Evolutionary conservation across 2,329 filamentous ascomycete genomes (phyloP).

Genomic region (Thermomyces lanuginosus): DNA sequence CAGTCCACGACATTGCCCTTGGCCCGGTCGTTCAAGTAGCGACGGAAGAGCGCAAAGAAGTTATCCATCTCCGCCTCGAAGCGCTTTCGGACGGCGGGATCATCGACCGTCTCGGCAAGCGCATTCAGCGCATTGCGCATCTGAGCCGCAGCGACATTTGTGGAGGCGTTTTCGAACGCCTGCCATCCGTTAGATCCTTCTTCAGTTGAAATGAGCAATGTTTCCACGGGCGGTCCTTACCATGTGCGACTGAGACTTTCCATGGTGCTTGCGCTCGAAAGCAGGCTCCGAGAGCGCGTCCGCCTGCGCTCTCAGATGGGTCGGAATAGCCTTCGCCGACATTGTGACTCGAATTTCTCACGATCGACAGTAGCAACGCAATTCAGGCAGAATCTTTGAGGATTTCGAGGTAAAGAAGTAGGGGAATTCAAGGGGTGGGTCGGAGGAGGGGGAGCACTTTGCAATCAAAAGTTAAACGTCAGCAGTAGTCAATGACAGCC

Average conservation of each 20-base stretch:
- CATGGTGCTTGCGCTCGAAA: slow-evolving; percentile 34
- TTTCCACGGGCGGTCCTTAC: slow-evolving; percentile 32
- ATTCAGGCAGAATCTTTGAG: too few relatives aligned
- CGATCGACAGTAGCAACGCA: too few relatives aligned
- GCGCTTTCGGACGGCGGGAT: slow-evolving; percentile 56
- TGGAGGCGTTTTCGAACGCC: slow-evolving; percentile 99
- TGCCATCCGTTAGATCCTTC: slow-evolving; percentile 24
- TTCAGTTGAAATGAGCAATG: too few relatives aligned
- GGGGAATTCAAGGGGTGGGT: too few relatives aligned
- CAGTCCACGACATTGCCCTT: slow-evolving; percentile 94
- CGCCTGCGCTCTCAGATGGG: slow-evolving; percentile 57
- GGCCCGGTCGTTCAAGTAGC: slow-evolving; percentile 97
- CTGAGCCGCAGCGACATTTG: slow-evolving; percentile 91
- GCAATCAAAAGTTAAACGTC: too few relatives aligned
- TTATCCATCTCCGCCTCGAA: slow-evolving; percentile 99
- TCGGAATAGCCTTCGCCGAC: slow-evolving; percentile 63
- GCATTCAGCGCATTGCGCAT: slow-evolving; percentile 97
- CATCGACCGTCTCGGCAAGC: slow-evolving; percentile 75
- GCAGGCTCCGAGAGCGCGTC: slow-evolving; percentile 21
- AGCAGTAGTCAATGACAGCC: too few relatives aligned
- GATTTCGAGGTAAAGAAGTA: too few relatives aligned
- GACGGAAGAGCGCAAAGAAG: slow-evolving; percentile 97
- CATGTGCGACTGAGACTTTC: slow-evolving; percentile 40
- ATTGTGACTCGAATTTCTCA: slow-evolving; percentile 29
- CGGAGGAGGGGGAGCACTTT: neutral